Evolutionary conservation across 306 rosid species (phyloP), one percentile per base, ranked within the genome.

Genomic region (Lablab purpureus): DNA sequence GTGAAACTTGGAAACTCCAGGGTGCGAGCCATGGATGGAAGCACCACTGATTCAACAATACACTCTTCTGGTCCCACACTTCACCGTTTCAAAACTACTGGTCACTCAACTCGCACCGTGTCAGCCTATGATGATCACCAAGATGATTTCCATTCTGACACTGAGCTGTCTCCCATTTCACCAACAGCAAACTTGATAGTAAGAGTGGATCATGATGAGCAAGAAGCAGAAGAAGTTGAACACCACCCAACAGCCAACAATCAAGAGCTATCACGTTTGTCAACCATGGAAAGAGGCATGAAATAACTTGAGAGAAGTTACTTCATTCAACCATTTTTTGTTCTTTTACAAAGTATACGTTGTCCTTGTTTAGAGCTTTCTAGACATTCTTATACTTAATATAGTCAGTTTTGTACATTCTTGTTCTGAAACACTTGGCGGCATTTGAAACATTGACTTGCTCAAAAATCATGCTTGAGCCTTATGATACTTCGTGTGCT

Each of bases 71-170:
- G 85, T 46, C 89, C 59, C 23, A 71, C 43, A 3, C 81, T 91
- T 30, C 97, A 87, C 64, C 98, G 98, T 22, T 85, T 69, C 89
- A 91, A 91, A 83, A 91, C 97, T 5, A 86, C 82, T 0, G 94
- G 92, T 15, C 97, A 90, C 86, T 87, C 93, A 18, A 71, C 88
- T 21, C 95, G 51, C 71, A 0, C 82, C 46, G 0, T 74, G 1
- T 30, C 91, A n/a, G 4, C 63, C 74, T 83, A 66, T 2, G 92
- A 76, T 2, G 91, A 78, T 0, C 92, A 91, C 18, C 64, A 36
- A 2, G 87, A 89, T 36, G 55, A 78, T 54, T 77, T 45, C 72
- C 76, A 34, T 10, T 87, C 92, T 28, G 95, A 89, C 47, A 43
- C 25, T 21, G 94, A 93, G 72, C 4, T 64, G 80, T 71, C 97